Evolutionary conservation across 768 basidiomycete genomes (phyloP).

Genomic region (Tricholoma terreum): DNA sequence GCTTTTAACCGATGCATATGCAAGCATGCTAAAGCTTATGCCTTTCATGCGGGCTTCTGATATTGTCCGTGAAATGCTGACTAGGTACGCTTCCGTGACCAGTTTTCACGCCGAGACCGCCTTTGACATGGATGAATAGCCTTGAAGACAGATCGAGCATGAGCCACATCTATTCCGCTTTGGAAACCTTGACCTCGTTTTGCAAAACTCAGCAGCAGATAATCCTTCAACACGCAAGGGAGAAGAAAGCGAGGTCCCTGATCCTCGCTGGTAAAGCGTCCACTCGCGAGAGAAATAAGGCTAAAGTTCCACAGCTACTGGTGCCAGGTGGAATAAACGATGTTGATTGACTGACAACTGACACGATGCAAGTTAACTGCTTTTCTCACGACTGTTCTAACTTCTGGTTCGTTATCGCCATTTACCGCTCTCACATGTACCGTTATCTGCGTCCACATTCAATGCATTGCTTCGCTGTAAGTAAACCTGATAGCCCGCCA

Average conservation of each 20-base stretch:
- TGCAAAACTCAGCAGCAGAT: slow-evolving; percentile 7
- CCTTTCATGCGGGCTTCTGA: slow-evolving; percentile 53
- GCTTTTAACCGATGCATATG: slow-evolving; percentile 40
- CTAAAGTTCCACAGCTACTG: not conserved
- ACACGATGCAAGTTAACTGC: not conserved
- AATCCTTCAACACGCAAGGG: not conserved
- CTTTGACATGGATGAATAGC: not conserved
- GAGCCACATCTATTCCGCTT: not conserved
- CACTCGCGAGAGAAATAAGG: not conserved
- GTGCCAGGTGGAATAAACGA: not conserved
- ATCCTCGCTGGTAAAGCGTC: not conserved
- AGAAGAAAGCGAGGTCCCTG: not conserved
- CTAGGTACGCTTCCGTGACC: slow-evolving; percentile 36
- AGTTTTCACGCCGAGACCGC: not conserved
- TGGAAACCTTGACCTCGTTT: slow-evolving; percentile 1
- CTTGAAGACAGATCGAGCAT: slow-evolving; percentile 1
- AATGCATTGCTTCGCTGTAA: too few relatives aligned
- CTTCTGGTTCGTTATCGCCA: not conserved
- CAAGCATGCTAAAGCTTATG: slow-evolving; percentile 48
- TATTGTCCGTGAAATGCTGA: slow-evolving; percentile 53
- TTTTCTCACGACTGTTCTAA: not conserved
- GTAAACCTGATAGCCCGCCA: too few relatives aligned
- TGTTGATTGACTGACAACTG: not conserved
- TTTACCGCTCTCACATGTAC: too few relatives aligned
- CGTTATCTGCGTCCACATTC: too few relatives aligned